Evolutionary conservation across 2,329 filamentous ascomycete species (phyloP).

Genomic region (Penicillium sp.): DNA sequence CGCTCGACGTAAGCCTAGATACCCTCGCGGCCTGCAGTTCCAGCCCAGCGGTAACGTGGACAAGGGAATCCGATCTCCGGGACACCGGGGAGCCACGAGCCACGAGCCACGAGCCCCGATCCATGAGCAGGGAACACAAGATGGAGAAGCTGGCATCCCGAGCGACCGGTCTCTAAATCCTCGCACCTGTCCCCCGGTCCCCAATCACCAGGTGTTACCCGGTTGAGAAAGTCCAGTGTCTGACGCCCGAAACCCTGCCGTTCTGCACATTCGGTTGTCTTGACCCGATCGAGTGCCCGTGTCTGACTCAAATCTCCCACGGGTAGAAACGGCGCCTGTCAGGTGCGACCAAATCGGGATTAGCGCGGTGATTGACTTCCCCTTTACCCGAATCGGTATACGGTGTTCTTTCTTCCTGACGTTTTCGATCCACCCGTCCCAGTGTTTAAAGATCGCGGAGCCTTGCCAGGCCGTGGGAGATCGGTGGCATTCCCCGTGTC

Average conservation of each 20-base stretch:
- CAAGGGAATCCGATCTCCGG: constrained; percentile 5
- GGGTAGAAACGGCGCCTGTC: constrained; percentile 20
- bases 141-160: constrained; percentile 13
- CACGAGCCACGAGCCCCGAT: not conserved
- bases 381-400: constrained; percentile 19
- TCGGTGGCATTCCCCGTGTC: constrained; percentile 10
- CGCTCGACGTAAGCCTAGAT: not conserved
- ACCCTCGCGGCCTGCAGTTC: constrained; percentile 3
- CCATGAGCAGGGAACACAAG: not conserved
- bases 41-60: constrained; percentile 14
- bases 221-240: not conserved
- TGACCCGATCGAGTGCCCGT: constrained; percentile 17
- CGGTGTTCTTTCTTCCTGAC: constrained; percentile 16
- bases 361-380: constrained; percentile 10
- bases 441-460: constrained; percentile 21
- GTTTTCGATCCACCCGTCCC: constrained; percentile 20
- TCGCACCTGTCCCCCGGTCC: too few relatives aligned
- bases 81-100: not conserved
- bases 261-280: constrained; percentile 18
- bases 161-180: too few relatives aligned
- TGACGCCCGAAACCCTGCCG: not conserved
- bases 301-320: constrained; percentile 14
- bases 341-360: constrained; percentile 1
- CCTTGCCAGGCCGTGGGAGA: constrained; percentile 10
- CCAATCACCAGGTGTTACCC: too few relatives aligned